Base-by-base conservation (phyloP, 2,329 filamentous ascomycete species). In the Scedosporium boydii region DNA sequence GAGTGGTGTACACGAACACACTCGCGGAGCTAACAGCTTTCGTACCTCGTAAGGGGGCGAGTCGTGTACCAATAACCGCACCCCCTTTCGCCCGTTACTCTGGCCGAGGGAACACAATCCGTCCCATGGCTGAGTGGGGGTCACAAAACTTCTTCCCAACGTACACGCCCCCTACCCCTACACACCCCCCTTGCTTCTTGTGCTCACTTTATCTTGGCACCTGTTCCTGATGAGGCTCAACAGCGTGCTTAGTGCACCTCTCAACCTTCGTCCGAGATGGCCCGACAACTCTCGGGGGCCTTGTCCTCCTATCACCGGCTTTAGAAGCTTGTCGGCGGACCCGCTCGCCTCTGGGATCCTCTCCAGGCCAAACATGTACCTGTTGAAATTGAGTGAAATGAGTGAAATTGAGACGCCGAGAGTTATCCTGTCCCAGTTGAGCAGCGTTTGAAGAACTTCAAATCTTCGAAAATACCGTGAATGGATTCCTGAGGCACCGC, bases 201-300 rank as follows among this genome's bases (percentile, higher is more conserved):
- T 23, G 3, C 51, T 27, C 42, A 26, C 59, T 51, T 44, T 44
- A 34, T 60, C 27, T 60, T 51, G 59, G 48, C 42, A 18, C 59
- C 51, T 26, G 48, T 41, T 51, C 59, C 27, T 55, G 18, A 27
- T 55, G 51, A 55, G 51, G 51, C 51, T 55, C 51, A 55, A 55
- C 51, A 55, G 23, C 23, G 23, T 14, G 2, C 21, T 10, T 48
- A 23, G 18, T 23, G n/a, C 51, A 51, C 44, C 51, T 18, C 42
- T 60, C 18, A 53, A 53, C 59, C 59, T 60, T 38, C 42, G 38
- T 34, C 59, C 59, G 59, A 60, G 59, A 60, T 60, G 59, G 59
- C 59, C 59, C 59, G 59, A 60, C 42, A n/a, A 41, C 59, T 26
- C 16, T 38, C 59, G 27, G 59, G 23, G 34, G 27, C 12, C 26